Evolutionary conservation across 257 asterid genomes (phyloP).

Genomic region (Solanum piurae): DNA sequence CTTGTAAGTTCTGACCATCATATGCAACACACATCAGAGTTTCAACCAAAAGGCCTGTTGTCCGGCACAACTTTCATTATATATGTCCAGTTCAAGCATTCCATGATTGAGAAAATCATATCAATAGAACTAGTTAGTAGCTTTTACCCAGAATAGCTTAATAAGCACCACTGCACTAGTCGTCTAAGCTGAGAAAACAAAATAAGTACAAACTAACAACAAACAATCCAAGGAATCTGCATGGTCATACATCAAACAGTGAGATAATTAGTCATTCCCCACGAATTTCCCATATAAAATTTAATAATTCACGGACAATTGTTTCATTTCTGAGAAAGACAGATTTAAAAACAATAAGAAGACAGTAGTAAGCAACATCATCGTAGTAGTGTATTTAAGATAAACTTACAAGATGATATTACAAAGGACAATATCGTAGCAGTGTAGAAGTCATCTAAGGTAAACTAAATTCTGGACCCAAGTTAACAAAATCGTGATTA

Average conservation of each 20-base stretch:
- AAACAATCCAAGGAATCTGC: neutral
- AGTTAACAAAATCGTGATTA: too few species aligned
- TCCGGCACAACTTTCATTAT: neutral
- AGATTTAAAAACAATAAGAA: neutral
- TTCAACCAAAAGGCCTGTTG: neutral
- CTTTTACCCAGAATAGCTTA: neutral
- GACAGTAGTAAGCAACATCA: neutral
- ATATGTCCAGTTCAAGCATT: neutral
- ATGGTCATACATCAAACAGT: neutral
- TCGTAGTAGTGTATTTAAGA: neutral
- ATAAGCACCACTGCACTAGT: neutral
- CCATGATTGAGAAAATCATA: neutral
- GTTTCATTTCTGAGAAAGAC: neutral
- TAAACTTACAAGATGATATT: neutral
- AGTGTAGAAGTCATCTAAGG: neutral
- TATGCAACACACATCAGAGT: neutral
- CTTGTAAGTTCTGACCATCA: neutral
- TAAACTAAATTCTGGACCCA: neutral
- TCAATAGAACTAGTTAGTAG: neutral
- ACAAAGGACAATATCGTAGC: neutral
- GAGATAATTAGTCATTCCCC: neutral
- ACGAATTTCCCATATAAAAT: neutral
- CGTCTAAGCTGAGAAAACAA: neutral
- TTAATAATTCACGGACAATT: neutral
- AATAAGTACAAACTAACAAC: neutral